phyloP scores from a whole-genome alignment of 2,329 filamentous ascomycete species.

The Lachnellula suecica region DNA sequence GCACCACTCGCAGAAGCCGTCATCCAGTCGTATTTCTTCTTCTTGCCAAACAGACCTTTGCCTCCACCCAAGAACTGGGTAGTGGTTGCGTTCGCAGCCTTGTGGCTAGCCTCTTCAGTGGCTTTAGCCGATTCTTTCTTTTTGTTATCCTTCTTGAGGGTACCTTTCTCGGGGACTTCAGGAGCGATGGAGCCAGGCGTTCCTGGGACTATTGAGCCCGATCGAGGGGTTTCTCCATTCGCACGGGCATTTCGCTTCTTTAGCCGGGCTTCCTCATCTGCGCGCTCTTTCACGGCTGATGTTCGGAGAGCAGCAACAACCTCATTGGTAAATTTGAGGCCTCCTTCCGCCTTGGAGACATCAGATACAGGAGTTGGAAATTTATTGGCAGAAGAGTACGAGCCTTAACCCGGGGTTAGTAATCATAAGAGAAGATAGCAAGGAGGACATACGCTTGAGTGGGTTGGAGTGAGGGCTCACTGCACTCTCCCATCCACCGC shows the following conservation, averaged over 20 bases:
- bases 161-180: conserved; percentile 64
- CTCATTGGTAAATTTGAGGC: conserved; percentile 40
- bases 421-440: conserved; percentile 19
- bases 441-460: conserved; percentile 56
- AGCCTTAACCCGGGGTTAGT: conserved; percentile 35
- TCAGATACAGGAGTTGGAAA: conserved; percentile 46
- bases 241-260: conserved; percentile 64
- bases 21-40: conserved; percentile 79
- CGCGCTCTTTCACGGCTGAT: conserved; percentile 64
- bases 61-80: conserved; percentile 71
- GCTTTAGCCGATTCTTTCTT: conserved; percentile 71
- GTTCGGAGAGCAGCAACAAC: conserved; percentile 55
- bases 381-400: conserved; percentile 34
- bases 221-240: conserved; percentile 48
- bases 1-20: conserved; percentile 50
- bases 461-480: conserved; percentile 54
- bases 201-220: conserved; percentile 50
- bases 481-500: conserved; percentile 45
- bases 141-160: conserved; percentile 86
- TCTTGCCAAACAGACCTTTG: conserved; percentile 55
- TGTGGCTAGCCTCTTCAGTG: conserved; percentile 75
- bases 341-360: conserved; percentile 46
- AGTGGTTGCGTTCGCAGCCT: conserved; percentile 80
- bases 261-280: conserved; percentile 70
- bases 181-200: conserved; percentile 63